Percentiles rank a stretch among this genome's conserved stretches.
These are phyloP conservation scores for Myxozyma nipponensis DNA, from an alignment of 805 yeast genomes.

Conservation along the genomic window DNA sequence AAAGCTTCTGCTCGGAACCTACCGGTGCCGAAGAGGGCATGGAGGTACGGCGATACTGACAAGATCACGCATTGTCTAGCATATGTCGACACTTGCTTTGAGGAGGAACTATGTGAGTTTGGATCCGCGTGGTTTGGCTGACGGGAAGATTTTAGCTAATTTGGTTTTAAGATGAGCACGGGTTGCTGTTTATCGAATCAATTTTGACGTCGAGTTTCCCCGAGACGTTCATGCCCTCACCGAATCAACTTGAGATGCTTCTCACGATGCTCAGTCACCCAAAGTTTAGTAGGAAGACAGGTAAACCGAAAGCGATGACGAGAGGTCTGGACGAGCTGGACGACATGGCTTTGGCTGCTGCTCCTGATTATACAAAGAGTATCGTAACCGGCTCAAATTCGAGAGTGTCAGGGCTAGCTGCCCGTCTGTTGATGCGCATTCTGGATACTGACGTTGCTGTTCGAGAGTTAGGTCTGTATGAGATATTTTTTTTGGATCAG, in stretches of 20 bases:
- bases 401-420: constrained; percentile 5
- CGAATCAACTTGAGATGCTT: constrained; percentile 12
- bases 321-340: too few relatives aligned
- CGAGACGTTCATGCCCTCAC: constrained; percentile 14
- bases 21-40: too few relatives aligned
- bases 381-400: constrained; percentile 1
- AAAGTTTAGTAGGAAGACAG: constrained; percentile 1
- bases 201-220: constrained; percentile 16
- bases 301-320: not conserved
- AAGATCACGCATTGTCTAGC: constrained; percentile 7
- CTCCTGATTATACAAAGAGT: not conserved
- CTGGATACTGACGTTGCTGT: constrained; percentile 11
- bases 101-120: constrained; percentile 21
- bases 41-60: constrained; percentile 15
- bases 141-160: not conserved
- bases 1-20: too few relatives aligned
- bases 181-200: constrained; percentile 15
- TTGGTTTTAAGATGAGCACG: constrained; percentile 11
- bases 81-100: constrained; percentile 18
- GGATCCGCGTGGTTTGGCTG: not conserved
- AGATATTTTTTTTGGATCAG: constrained; percentile 4
- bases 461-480: constrained; percentile 14
- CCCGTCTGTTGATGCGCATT: constrained; percentile 5
- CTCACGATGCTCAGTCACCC: constrained; percentile 23
- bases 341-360: not conserved